Percentiles rank a stretch among this genome's conserved stretches.
phyloP scores from a whole-genome alignment of 805 yeast genomes.

The Candida tallmaniae region DNA sequence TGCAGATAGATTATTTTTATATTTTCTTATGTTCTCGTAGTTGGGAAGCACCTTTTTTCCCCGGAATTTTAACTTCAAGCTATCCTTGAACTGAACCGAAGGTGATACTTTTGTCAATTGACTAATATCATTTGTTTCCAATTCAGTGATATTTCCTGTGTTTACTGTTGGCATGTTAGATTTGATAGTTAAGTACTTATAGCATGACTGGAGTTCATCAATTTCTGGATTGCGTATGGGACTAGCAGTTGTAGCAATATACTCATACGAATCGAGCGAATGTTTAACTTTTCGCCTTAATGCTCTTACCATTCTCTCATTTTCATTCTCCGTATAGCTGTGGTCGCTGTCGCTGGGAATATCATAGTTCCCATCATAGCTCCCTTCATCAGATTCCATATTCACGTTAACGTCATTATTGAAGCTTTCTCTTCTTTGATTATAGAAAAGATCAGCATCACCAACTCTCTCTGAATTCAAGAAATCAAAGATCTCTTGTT shows the following conservation, averaged over 20 bases:
- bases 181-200: not conserved
- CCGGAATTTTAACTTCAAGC: constrained; percentile 19
- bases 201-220: not conserved
- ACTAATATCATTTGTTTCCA: constrained; percentile 2
- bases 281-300: too few relatives aligned
- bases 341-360: not conserved
- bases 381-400: constrained; percentile 1
- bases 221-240: constrained; percentile 1
- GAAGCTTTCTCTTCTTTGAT: constrained; percentile 18
- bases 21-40: constrained; percentile 27
- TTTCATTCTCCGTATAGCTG: not conserved
- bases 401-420: constrained; percentile 3
- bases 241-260: not conserved
- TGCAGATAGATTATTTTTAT: constrained; percentile 37
- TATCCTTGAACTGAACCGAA: constrained; percentile 28
- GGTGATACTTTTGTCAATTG: constrained; percentile 1
- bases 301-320: not conserved
- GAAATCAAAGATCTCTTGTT: constrained; percentile 16
- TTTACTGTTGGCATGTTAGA: constrained; percentile 1
- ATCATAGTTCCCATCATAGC: not conserved
- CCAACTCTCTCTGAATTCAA: constrained; percentile 15
- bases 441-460: constrained; percentile 23
- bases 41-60: constrained; percentile 18
- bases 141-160: not conserved
- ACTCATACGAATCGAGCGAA: constrained; percentile 1